These are phyloP conservation scores for Cryptococcus deneoformans DNA, from an alignment of 1,284 basidiomycete species.

Conservation along the genomic window DNA sequence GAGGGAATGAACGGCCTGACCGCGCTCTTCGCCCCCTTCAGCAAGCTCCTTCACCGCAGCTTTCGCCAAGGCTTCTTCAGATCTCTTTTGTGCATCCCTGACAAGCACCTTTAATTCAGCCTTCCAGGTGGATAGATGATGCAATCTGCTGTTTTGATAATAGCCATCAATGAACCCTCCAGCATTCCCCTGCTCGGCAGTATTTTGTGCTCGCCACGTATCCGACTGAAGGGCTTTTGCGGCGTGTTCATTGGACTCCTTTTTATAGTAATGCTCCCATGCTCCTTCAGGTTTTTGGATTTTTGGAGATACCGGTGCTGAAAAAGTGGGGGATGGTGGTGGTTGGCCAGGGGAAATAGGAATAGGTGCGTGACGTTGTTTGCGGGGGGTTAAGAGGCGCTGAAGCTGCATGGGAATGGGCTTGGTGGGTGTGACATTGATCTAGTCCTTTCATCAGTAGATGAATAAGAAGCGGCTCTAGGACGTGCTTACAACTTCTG, in stretches of 20 bases:
- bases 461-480: not conserved
- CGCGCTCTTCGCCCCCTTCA: not conserved
- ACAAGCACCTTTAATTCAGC: slow-evolving; percentile 80
- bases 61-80: slow-evolving; percentile 50
- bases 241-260: slow-evolving; percentile 61
- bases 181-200: slow-evolving; percentile 63
- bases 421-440: not conserved
- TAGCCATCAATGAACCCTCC: slow-evolving; percentile 84
- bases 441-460: not conserved
- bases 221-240: slow-evolving; percentile 72
- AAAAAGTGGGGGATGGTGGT: slow-evolving; percentile 14
- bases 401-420: not conserved
- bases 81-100: slow-evolving; percentile 68
- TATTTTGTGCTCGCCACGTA: slow-evolving; percentile 81
- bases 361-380: slow-evolving; percentile 9
- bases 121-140: slow-evolving; percentile 92
- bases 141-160: slow-evolving; percentile 82
- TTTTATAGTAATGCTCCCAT: slow-evolving; percentile 54
- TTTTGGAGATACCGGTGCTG: slow-evolving; percentile 51
- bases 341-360: slow-evolving; percentile 22
- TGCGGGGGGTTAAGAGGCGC: slow-evolving; percentile 5
- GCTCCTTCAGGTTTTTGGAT: slow-evolving; percentile 25
- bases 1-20: slow-evolving; percentile 5
- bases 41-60: not conserved
- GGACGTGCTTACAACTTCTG: no score